These are phyloP conservation scores for Aotearoamyces nothofagi DNA, from an alignment of 2,329 filamentous ascomycete species.

Conservation along the genomic window DNA sequence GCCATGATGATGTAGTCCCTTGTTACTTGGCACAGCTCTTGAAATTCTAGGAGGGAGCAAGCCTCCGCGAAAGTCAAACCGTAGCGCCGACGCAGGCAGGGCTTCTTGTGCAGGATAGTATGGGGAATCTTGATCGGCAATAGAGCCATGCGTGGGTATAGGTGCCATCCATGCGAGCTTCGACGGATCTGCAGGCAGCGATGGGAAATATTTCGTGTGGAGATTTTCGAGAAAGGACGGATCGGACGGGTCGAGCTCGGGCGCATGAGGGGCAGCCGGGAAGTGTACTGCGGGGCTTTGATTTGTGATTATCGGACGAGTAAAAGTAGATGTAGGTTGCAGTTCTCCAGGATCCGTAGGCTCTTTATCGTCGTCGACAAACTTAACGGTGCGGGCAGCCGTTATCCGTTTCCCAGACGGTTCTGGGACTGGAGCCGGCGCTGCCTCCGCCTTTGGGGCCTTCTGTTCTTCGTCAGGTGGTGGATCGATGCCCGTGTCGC, in stretches of 20 bases:
- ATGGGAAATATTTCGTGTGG: conserved; percentile 87
- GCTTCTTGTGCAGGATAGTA: conserved; percentile 68
- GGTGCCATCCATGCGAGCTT: conserved; percentile 85
- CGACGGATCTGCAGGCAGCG: conserved; percentile 68
- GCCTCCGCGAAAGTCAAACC: conserved; percentile 76
- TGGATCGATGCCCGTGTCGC: conserved; percentile 15
- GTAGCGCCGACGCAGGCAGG: conserved; percentile 61
- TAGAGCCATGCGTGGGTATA: conserved; percentile 45
- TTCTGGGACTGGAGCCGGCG: conserved; percentile 10
- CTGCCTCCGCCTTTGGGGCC: conserved; percentile 1
- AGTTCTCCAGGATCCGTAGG: conserved; percentile 26
- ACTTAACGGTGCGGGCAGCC: conserved; percentile 27
- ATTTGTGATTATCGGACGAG: too few species aligned
- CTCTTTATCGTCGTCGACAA: conserved; percentile 22
- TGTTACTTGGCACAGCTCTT: conserved; percentile 56
- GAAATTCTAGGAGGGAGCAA: conserved; percentile 66
- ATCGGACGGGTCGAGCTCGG: conserved; percentile 70
- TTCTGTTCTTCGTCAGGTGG: neutral
- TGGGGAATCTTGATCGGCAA: conserved; percentile 53
- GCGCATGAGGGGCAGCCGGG: conserved; percentile 30
- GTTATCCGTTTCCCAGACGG: conserved; percentile 12
- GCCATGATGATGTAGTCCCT: conserved; percentile 86
- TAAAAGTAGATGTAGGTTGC: conserved; percentile 14
- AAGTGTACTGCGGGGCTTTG: conserved; percentile 22
- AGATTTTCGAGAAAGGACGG: conserved; percentile 72